Percentiles rank a stretch among this genome's conserved stretches.
These are phyloP conservation scores for Kluyveromyces wickerhamii DNA, from an alignment of 805 yeast genomes.

Conservation along the genomic window DNA sequence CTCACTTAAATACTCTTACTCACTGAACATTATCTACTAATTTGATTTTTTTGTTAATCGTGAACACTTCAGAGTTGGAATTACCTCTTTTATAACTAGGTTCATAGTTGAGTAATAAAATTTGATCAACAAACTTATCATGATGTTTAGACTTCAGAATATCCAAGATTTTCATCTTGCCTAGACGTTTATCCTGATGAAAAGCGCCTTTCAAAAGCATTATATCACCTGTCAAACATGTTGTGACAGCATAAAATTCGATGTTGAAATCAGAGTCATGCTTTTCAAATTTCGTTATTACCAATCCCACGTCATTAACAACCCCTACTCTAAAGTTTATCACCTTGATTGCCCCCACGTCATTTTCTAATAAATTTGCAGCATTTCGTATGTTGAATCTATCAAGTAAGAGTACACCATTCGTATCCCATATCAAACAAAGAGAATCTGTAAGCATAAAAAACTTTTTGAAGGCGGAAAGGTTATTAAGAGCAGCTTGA, in stretches of 20 bases:
- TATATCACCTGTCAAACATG: slow-evolving; percentile 18
- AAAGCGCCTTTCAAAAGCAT: slow-evolving; percentile 17
- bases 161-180: slow-evolving; percentile 16
- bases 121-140: slow-evolving; percentile 16
- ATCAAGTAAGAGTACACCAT: slow-evolving; percentile 20
- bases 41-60: no score
- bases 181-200: slow-evolving; percentile 13
- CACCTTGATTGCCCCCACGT: slow-evolving; percentile 11
- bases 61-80: background rate
- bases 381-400: slow-evolving; percentile 10
- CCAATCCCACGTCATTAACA: slow-evolving; percentile 15
- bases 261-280: slow-evolving; percentile 2
- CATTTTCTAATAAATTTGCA: slow-evolving; percentile 6
- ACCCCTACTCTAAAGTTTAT: slow-evolving; percentile 18
- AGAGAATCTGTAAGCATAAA: slow-evolving; percentile 19
- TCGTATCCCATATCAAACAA: slow-evolving; percentile 16
- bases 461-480: slow-evolving; percentile 20
- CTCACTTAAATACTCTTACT: no score
- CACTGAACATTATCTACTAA: no score
- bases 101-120: slow-evolving; percentile 14
- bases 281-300: slow-evolving; percentile 7
- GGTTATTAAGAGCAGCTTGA: slow-evolving; percentile 8
- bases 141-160: slow-evolving; percentile 11
- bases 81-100: background rate
- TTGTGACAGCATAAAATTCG: slow-evolving; percentile 13